Conservation (phyloP, 306 rosid genomes). For the Sophora flavescens region DNA sequence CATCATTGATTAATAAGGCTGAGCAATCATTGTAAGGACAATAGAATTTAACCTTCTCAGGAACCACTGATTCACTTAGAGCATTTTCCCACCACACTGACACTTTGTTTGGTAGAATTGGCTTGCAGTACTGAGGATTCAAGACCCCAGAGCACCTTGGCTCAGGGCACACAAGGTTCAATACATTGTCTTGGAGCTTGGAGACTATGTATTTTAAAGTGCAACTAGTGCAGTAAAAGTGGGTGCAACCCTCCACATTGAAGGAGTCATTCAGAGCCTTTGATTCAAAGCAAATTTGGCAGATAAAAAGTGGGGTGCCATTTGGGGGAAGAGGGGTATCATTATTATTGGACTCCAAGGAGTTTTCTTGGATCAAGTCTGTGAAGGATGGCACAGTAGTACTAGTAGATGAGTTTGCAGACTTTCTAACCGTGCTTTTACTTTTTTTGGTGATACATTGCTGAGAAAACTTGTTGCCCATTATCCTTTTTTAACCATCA, state of each 20-base stretch:
- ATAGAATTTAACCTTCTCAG: constrained; percentile 19
- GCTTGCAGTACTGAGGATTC: constrained; percentile 11
- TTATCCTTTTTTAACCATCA: neutral
- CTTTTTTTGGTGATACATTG: neutral
- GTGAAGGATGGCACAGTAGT: neutral
- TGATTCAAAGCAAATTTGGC: constrained; percentile 53
- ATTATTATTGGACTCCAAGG: neutral
- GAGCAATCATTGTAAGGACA: constrained; percentile 45
- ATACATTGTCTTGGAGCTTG: constrained; percentile 22
- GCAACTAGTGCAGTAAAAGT: constrained; percentile 43
- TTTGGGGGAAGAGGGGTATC: neutral
- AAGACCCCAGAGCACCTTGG: neutral
- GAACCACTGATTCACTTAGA: constrained; percentile 30
- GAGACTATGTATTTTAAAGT: constrained; percentile 32
- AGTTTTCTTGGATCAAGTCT: neutral
- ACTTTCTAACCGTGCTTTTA: neutral
- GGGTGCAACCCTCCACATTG: constrained; percentile 32
- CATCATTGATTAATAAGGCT: neutral
- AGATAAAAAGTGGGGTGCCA: constrained; percentile 18
- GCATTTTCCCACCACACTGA: constrained; percentile 29
- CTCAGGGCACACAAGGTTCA: constrained; percentile 27
- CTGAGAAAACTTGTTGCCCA: constrained; percentile 39
- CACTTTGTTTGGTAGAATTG: constrained; percentile 32
- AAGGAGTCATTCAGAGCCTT: constrained; percentile 45
- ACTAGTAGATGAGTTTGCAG: neutral